A percentile compares a stretch with the other conserved stretches of the same genome.
Evolutionary conservation across 331 rosid genomes (phyloP).

Genomic region (Dryas integrifolia): DNA sequence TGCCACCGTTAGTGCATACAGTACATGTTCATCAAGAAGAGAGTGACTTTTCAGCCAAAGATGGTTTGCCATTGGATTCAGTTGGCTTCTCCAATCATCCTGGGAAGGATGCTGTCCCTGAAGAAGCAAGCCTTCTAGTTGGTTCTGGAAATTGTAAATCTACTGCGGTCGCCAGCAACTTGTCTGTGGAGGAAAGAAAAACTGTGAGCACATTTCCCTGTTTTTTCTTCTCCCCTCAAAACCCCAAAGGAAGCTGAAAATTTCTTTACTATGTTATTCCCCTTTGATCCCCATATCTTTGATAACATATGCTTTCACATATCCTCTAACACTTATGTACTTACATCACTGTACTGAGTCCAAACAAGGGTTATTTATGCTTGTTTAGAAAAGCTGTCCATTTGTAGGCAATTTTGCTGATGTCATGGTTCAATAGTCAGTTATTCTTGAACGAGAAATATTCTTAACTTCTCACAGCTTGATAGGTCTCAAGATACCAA

Average conservation of each 20-base stretch:
- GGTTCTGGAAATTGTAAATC: constrained; percentile 30
- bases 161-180: constrained; percentile 33
- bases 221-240: constrained; percentile 1
- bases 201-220: constrained; percentile 42
- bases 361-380: constrained; percentile 14
- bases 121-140: constrained; percentile 25
- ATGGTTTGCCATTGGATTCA: constrained; percentile 30
- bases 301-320: neutral
- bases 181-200: constrained; percentile 32
- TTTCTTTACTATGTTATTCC: constrained; percentile 17
- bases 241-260: constrained; percentile 5
- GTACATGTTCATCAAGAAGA: constrained; percentile 29
- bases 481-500: constrained; percentile 46
- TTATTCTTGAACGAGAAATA: constrained; percentile 28
- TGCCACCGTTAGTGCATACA: constrained; percentile 23
- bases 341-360: neutral
- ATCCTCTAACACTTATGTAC: neutral
- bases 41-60: constrained; percentile 38
- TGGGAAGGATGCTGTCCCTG: constrained; percentile 27
- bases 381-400: constrained; percentile 1
- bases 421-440: constrained; percentile 16
- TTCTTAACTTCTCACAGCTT: constrained; percentile 64
- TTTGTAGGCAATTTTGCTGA: neutral
- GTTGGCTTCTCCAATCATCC: constrained; percentile 32
- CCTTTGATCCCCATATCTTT: neutral